phyloP scores from a whole-genome alignment of 2,329 filamentous ascomycete genomes.

The Tolypocladium ophioglossoides region DNA sequence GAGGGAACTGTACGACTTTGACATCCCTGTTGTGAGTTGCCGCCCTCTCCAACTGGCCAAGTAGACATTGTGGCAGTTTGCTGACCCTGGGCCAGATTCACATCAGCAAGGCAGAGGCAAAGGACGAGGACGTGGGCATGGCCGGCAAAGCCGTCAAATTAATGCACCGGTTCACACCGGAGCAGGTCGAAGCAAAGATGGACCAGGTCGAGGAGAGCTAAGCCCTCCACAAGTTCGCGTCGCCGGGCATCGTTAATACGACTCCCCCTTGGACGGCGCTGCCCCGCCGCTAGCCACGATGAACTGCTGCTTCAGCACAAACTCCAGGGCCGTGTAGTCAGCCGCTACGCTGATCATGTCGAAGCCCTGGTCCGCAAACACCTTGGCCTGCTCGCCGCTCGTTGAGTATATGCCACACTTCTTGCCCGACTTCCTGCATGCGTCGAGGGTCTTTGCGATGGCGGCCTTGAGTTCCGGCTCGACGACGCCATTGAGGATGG shows the following conservation, averaged over 20 bases:
- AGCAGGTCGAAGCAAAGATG: slow-evolving; percentile 60
- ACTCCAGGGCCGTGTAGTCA: slow-evolving; percentile 42
- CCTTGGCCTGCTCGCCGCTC: slow-evolving; percentile 42
- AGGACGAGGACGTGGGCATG: slow-evolving; percentile 40
- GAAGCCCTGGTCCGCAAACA: slow-evolving; percentile 45
- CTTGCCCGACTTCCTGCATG: slow-evolving; percentile 51
- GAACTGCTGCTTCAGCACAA: slow-evolving; percentile 32
- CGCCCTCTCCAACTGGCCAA: background rate
- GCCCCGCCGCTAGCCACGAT: slow-evolving; percentile 32
- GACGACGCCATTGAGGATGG: slow-evolving; percentile 50
- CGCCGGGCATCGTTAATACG: slow-evolving; percentile 23
- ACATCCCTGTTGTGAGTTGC: slow-evolving; percentile 62
- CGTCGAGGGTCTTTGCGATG: slow-evolving; percentile 45
- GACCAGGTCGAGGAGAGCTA: slow-evolving; percentile 38
- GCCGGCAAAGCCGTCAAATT: slow-evolving; percentile 55
- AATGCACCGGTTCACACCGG: slow-evolving; percentile 65
- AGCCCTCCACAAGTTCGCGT: background rate
- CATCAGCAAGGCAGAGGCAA: slow-evolving; percentile 45
- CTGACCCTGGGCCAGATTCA: slow-evolving; percentile 36
- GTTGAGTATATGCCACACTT: slow-evolving; percentile 53
- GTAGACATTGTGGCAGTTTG: background rate
- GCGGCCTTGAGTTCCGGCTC: slow-evolving; percentile 47
- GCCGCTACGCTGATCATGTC: slow-evolving; percentile 51
- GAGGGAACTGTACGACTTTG: slow-evolving; percentile 69
- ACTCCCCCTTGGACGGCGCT: slow-evolving; percentile 24